Evolutionary conservation across 2,329 filamentous ascomycete species (phyloP).

Genomic region (Neonectria punicea): DNA sequence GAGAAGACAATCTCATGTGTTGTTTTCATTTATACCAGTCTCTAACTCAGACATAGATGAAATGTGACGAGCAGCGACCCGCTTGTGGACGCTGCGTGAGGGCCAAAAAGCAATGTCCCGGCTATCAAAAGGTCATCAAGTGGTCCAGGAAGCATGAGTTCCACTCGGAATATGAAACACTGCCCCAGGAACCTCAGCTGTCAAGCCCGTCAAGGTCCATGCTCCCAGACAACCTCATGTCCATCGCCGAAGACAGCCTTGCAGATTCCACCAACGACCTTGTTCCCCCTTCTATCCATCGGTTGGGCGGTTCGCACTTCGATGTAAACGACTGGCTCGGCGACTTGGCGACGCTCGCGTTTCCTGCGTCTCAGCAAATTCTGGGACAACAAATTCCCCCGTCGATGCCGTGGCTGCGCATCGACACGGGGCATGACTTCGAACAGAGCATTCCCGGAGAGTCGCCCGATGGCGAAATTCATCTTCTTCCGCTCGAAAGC

Average conservation of each 20-base stretch:
- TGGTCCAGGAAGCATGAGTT: slow-evolving; percentile 31
- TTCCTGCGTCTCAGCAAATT: slow-evolving; percentile 4
- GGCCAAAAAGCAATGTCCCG: slow-evolving; percentile 21
- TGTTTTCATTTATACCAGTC: no score
- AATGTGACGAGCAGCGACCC: slow-evolving; percentile 27
- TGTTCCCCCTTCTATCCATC: neutral
- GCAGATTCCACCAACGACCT: neutral
- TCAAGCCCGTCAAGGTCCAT: slow-evolving; percentile 10
- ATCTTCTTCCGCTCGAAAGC: neutral
- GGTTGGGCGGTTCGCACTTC: neutral
- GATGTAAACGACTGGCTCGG: slow-evolving; percentile 13
- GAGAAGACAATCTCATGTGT: neutral
- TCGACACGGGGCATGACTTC: neutral
- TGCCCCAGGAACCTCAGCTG: neutral
- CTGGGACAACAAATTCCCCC: neutral
- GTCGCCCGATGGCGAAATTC: neutral
- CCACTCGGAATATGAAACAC: neutral
- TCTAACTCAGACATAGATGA: slow-evolving; percentile 13
- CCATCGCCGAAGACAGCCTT: slow-evolving; percentile 3
- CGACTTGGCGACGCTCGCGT: neutral
- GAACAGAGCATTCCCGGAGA: neutral
- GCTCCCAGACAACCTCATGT: neutral
- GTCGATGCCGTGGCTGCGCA: slow-evolving; percentile 1
- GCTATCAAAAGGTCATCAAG: slow-evolving; percentile 23
- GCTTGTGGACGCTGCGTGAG: slow-evolving; percentile 25